Evolutionary conservation across 306 rosid species (phyloP).

Genomic region (Cucurbita argyrosperma): DNA sequence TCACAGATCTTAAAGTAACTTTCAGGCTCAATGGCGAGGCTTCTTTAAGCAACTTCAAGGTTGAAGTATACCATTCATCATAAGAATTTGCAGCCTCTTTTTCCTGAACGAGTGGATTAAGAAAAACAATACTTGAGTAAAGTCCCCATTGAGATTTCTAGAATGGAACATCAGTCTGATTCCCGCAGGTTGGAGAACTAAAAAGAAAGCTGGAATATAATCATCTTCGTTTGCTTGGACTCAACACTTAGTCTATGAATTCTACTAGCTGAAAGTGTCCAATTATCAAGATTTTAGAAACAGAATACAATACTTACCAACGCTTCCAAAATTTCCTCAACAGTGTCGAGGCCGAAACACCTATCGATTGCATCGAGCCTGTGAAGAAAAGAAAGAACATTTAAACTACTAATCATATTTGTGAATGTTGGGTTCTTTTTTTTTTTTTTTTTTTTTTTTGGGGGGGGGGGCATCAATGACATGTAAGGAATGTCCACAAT

Average conservation of each 20-base stretch:
- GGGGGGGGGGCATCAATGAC: too few relatives aligned
- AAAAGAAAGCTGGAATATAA: not conserved
- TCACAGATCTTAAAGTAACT: constrained; percentile 73
- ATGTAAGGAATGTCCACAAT: not conserved
- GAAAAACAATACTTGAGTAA: not conserved
- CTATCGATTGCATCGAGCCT: constrained; percentile 59
- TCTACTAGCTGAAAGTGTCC: not conserved
- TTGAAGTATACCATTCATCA: constrained; percentile 52
- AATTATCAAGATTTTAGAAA: not conserved
- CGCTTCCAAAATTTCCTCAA: constrained; percentile 78
- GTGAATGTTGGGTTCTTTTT: too few relatives aligned
- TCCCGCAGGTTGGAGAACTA: not conserved
- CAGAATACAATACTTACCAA: constrained; percentile 48
- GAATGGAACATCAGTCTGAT: not conserved
- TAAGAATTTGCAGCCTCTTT: constrained; percentile 46
- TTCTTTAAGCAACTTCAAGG: constrained; percentile 46
- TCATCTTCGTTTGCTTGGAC: not conserved
- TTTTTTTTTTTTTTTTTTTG: too few relatives aligned
- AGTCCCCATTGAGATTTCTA: not conserved
- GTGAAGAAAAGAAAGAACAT: not conserved
- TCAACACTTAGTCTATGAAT: too few relatives aligned
- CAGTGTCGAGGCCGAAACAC: constrained; percentile 75
- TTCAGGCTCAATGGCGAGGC: constrained; percentile 91
- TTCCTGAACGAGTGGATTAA: constrained; percentile 41
- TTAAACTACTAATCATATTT: not conserved